Percentiles rank a stretch among this genome's conserved stretches.
phyloP scores from a whole-genome alignment of 441 rosid genomes.

The Syzygium malaccense region DNA sequence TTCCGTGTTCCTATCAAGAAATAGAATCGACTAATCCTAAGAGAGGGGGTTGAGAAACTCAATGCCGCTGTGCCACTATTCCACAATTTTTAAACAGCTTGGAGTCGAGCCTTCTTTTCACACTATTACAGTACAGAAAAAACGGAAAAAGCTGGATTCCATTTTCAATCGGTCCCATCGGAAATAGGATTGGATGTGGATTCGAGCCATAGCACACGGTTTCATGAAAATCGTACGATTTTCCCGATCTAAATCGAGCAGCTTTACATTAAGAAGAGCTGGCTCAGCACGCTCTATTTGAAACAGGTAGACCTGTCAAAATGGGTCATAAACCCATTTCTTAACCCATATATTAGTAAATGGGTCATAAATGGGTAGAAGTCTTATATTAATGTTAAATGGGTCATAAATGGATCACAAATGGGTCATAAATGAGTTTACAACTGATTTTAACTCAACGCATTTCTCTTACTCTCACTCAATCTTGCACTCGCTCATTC shows the following conservation, averaged over 20 bases:
- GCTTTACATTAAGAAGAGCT: not conserved
- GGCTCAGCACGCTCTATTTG: fast-evolving
- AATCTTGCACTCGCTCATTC: too few species aligned
- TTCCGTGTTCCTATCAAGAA: not conserved
- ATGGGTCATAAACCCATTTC: too few species aligned
- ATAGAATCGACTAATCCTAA: not conserved
- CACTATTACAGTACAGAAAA: not conserved
- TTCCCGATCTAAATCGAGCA: not conserved
- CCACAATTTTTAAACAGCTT: not conserved
- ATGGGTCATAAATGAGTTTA: too few species aligned
- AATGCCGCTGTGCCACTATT: not conserved
- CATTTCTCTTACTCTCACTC: too few species aligned
- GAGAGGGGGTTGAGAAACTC: not conserved
- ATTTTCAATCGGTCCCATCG: not conserved
- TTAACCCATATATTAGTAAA: too few species aligned
- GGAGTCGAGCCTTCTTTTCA: not conserved
- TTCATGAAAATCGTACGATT: not conserved
- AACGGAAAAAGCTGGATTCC: not conserved
- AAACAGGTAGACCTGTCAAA: too few species aligned
- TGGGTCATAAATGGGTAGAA: too few species aligned
- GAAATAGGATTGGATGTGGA: not conserved
- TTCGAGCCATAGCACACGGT: not conserved
- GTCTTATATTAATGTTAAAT: too few species aligned
- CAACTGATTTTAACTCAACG: too few species aligned
- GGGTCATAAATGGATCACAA: too few species aligned